Evolutionary conservation across 441 rosid species (phyloP).

Genomic region (Dalechampia spathulata): DNA sequence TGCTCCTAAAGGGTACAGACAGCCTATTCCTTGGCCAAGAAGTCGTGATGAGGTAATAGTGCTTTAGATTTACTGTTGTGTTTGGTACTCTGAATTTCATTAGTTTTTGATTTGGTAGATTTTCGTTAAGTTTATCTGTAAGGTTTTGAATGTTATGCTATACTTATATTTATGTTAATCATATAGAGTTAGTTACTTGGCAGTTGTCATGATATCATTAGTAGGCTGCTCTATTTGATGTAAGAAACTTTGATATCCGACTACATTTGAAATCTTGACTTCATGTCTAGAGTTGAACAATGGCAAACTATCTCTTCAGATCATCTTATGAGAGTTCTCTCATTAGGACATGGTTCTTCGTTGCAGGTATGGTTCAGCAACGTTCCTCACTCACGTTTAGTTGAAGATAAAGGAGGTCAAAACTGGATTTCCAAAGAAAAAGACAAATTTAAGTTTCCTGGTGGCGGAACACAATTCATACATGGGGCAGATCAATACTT

Average conservation of each 20-base stretch:
- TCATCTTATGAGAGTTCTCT: slow-evolving; percentile 4
- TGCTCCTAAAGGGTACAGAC: slow-evolving; percentile 57
- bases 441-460: slow-evolving; percentile 89
- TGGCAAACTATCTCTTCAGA: neutral
- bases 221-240: no score
- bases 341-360: slow-evolving; percentile 13
- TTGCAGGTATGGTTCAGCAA: slow-evolving; percentile 81
- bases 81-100: no score
- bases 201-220: neutral
- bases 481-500: slow-evolving; percentile 94
- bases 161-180: no score
- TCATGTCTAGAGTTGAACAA: neutral
- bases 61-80: no score
- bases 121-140: slow-evolving; percentile 1
- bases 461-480: slow-evolving; percentile 98
- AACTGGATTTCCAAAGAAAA: slow-evolving; percentile 77
- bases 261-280: no score
- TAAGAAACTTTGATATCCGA: no score
- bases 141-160: no score
- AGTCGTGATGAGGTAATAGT: slow-evolving; percentile 84
- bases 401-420: slow-evolving; percentile 96
- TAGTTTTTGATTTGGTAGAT: neutral
- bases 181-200: neutral
- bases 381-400: slow-evolving; percentile 83
- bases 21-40: slow-evolving; percentile 84